A percentile compares a stretch with the other conserved stretches of the same genome.
Evolutionary conservation across 176 grass and related monocot species (phyloP).

Genomic region (bread wheat (Triticum aestivum)): IWGSC_CS_RefSeq_v2.1 NC_057795.1:101225393-101225892

Average conservation of each 20-base stretch:
- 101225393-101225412: background rate
- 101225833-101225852: constrained; percentile 21
- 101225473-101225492: background rate
- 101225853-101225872: constrained; percentile 22
- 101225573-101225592: background rate
- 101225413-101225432: background rate
- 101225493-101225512: background rate
- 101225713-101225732: constrained; percentile 37
- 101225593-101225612: background rate
- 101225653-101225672: background rate
- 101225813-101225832: constrained; percentile 68
- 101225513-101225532: background rate
- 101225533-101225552: background rate
- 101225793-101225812: constrained; percentile 61
- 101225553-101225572: background rate
- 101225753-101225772: constrained; percentile 35
- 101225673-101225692: constrained; percentile 51
- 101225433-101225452: background rate
- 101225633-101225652: background rate
- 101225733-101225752: background rate
- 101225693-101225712: constrained; percentile 32
- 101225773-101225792: constrained; percentile 26
- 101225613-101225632: too few species aligned
- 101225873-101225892: background rate
- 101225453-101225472: background rate